phyloP scores from a whole-genome alignment of 805 yeast genomes.

The Pichia paraexigua region DNA sequence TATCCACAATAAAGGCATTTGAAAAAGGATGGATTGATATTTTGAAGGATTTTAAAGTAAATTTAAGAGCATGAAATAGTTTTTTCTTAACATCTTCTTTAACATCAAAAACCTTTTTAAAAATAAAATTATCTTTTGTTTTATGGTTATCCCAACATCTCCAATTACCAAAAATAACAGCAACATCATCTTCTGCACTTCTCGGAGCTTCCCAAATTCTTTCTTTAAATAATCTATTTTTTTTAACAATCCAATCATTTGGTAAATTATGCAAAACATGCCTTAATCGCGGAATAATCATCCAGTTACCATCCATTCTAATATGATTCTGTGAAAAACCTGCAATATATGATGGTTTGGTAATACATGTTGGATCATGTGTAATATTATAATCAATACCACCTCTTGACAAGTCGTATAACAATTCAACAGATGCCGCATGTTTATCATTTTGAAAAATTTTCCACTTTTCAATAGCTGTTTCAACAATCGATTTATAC shows the following conservation, averaged over 20 bases:
- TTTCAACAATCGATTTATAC: conserved; percentile 2
- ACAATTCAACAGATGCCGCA: conserved; percentile 31
- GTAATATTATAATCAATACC: conserved; percentile 41
- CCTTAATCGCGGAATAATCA: conserved; percentile 67
- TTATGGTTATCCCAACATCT: conserved; percentile 84
- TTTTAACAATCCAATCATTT: conserved; percentile 34
- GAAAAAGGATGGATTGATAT: conserved; percentile 18
- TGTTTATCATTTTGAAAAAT: conserved; percentile 9
- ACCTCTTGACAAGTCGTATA: conserved; percentile 35
- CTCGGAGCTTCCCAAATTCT: conserved; percentile 38
- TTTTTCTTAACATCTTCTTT: conserved; percentile 10
- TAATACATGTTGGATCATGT: conserved; percentile 83
- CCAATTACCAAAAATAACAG: conserved; percentile 65
- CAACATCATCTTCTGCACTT: conserved; percentile 47
- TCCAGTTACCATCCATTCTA: conserved; percentile 82
- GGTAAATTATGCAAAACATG: conserved; percentile 63
- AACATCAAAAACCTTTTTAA: conserved; percentile 40
- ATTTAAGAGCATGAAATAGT: conserved; percentile 2
- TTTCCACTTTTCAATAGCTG: conserved; percentile 7
- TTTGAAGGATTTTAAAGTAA: conserved; percentile 11
- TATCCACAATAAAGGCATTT: conserved; percentile 12
- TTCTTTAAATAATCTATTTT: conserved; percentile 26
- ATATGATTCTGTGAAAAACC: conserved; percentile 67
- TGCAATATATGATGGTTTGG: conserved; percentile 79
- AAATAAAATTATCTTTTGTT: conserved; percentile 48